Percentiles rank a stretch among this genome's conserved stretches.
Evolutionary conservation across 257 asterid species (phyloP).

Genomic region (Petunia axillaris): DNA sequence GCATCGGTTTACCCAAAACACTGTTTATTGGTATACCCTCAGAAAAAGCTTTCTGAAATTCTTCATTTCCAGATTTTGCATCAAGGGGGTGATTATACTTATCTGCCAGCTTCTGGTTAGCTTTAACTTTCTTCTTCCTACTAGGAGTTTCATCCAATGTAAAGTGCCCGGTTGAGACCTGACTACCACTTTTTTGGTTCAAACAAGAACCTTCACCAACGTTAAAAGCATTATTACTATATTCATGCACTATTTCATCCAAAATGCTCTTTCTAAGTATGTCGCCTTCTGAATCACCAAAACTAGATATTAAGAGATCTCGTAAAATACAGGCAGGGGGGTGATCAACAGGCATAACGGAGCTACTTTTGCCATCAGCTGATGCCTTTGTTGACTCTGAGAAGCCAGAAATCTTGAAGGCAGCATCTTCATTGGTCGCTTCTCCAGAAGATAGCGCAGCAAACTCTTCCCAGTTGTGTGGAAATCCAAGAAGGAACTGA

Average conservation of each 20-base stretch:
- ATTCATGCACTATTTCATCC: conserved; percentile 35
- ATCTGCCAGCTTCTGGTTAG: neutral
- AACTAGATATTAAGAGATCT: conserved; percentile 34
- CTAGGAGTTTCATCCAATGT: conserved; percentile 23
- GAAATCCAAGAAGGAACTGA: conserved; percentile 68
- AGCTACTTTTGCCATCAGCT: conserved; percentile 20
- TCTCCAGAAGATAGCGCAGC: conserved; percentile 43
- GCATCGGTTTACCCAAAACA: conserved; percentile 31
- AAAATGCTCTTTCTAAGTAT: conserved; percentile 29
- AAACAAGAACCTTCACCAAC: conserved; percentile 19
- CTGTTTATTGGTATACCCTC: neutral
- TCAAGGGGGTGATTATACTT: neutral
- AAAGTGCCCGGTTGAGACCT: conserved; percentile 6
- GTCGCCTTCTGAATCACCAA: conserved; percentile 30
- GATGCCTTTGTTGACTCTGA: conserved; percentile 31
- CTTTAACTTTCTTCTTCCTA: conserved; percentile 15
- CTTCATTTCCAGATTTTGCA: conserved; percentile 18
- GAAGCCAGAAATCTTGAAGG: conserved; percentile 29
- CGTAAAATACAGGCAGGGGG: conserved; percentile 36
- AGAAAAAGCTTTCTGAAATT: neutral
- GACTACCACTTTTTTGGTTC: conserved; percentile 26
- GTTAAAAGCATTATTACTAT: conserved; percentile 22
- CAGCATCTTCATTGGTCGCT: conserved; percentile 24
- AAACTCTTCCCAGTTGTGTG: conserved; percentile 72
- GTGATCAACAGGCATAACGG: conserved; percentile 27